Evolutionary conservation across 1,139 yeast genomes (phyloP).

Genomic region (Taphrina pruni): DNA sequence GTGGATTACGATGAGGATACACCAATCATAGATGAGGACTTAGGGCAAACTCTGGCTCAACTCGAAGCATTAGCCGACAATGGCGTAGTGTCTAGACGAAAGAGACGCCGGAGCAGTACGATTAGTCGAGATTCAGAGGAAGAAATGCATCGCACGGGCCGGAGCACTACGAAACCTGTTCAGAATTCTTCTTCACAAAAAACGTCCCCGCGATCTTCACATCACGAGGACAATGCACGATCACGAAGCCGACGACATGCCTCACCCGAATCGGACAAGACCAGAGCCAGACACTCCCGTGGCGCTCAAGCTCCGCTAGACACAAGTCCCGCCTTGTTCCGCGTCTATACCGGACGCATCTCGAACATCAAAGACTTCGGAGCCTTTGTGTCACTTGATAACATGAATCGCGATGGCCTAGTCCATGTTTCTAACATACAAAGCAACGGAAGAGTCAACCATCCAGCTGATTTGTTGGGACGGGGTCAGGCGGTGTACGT

Average conservation of each 20-base stretch:
- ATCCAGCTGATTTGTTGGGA: slow-evolving; percentile 65
- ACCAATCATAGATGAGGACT: background rate
- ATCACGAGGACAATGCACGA: background rate
- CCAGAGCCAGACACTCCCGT: background rate
- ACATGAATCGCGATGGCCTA: slow-evolving; percentile 62
- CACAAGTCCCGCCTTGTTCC: slow-evolving; percentile 48
- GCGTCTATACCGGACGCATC: slow-evolving; percentile 67
- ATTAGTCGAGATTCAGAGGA: background rate
- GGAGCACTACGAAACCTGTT: background rate
- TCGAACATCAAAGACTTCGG: slow-evolving; percentile 71
- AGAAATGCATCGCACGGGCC: background rate
- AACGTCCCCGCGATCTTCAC: background rate
- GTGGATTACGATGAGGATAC: slow-evolving; percentile 32
- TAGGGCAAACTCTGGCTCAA: slow-evolving; percentile 29
- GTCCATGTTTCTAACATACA: slow-evolving; percentile 79
- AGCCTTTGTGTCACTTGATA: slow-evolving; percentile 67
- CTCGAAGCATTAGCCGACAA: slow-evolving; percentile 35
- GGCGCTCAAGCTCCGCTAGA: background rate
- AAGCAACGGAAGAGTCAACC: slow-evolving; percentile 57
- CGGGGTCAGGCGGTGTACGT: slow-evolving; percentile 70
- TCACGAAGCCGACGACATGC: background rate
- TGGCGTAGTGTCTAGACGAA: background rate
- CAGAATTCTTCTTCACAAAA: background rate
- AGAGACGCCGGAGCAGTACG: slow-evolving; percentile 11
- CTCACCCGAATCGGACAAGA: background rate